Percentiles rank a stretch among this genome's conserved stretches.
Conservation (phyloP, 805 yeast genomes). For the Metschnikowia henanensis region DNA sequence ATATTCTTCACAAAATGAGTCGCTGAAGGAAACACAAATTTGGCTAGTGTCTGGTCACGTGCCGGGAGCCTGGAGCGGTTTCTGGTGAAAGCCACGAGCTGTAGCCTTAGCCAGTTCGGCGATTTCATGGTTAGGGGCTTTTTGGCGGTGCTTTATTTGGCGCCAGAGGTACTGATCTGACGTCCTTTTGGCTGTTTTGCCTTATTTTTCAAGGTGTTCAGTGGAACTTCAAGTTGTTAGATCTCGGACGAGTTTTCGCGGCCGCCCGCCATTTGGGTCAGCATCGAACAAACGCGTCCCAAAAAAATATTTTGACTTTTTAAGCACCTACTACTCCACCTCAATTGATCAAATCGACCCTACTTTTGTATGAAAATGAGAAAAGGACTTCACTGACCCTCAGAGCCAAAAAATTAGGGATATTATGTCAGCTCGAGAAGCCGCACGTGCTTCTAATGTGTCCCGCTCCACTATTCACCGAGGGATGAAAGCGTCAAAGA, state of each 20-base stretch:
- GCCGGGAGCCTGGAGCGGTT: conserved; percentile 10
- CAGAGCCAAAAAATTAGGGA: neutral
- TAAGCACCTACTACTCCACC: neutral
- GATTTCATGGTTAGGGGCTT: neutral
- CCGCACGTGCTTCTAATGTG: neutral
- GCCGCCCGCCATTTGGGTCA: neutral
- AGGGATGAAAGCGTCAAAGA: neutral
- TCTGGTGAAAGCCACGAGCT: conserved; percentile 17
- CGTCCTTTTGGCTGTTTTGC: no score
- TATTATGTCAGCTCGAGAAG: neutral
- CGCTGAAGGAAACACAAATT: conserved; percentile 38
- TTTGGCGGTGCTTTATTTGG: no score
- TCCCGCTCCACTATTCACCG: neutral
- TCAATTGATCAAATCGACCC: neutral
- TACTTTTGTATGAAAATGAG: neutral
- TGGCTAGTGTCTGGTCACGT: conserved; percentile 15
- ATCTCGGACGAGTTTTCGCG: neutral
- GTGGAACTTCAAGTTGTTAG: no score
- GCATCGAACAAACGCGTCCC: neutral
- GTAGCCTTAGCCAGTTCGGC: neutral
- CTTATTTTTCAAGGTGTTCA: no score
- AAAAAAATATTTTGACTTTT: neutral
- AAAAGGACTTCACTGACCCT: neutral
- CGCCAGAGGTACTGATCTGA: no score
- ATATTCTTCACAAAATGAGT: conserved; percentile 25